phyloP scores from a whole-genome alignment of 1,284 basidiomycete species.

The Tilletia indica region DNA sequence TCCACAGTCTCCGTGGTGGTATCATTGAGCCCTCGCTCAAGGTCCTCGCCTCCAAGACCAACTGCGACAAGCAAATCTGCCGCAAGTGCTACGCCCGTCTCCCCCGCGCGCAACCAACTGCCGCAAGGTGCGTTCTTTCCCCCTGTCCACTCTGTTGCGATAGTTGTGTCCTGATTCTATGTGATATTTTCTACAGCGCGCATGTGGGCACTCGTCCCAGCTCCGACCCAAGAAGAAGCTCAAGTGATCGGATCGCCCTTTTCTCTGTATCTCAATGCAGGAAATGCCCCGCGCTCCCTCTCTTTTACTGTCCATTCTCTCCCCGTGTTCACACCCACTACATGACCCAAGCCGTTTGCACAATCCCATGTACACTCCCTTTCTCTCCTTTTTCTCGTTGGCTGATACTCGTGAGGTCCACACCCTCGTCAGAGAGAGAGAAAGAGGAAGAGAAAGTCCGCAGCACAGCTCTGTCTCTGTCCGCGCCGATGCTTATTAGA shows the following conservation, averaged over 20 bases:
- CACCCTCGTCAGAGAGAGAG: too few relatives aligned
- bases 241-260: slow-evolving; percentile 67
- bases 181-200: slow-evolving; percentile 58
- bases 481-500: too few relatives aligned
- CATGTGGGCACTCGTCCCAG: slow-evolving; percentile 56
- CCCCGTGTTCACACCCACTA: background rate
- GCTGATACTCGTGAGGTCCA: too few relatives aligned
- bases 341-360: background rate
- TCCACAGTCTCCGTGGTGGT: slow-evolving; percentile 83
- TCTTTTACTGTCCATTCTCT: slow-evolving; percentile 12
- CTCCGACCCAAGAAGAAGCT: slow-evolving; percentile 83
- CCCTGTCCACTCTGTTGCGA: slow-evolving; percentile 1
- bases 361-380: slow-evolving; percentile 7
- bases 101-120: slow-evolving; percentile 98
- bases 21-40: slow-evolving; percentile 99
- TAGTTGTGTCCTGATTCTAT: slow-evolving; percentile 21
- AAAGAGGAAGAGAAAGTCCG: too few relatives aligned
- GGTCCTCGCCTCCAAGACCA: slow-evolving; percentile 84
- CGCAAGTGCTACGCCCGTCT: slow-evolving; percentile 99
- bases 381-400: background rate
- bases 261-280: slow-evolving; percentile 27
- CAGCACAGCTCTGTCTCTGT: too few relatives aligned
- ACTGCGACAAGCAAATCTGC: slow-evolving; percentile 77
- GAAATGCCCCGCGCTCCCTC: too few relatives aligned
- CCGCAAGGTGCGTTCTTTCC: slow-evolving; percentile 64